These are phyloP conservation scores for Castanopsis chinensis DNA, from an alignment of 306 rosid species.

Conservation along the genomic window DNA sequence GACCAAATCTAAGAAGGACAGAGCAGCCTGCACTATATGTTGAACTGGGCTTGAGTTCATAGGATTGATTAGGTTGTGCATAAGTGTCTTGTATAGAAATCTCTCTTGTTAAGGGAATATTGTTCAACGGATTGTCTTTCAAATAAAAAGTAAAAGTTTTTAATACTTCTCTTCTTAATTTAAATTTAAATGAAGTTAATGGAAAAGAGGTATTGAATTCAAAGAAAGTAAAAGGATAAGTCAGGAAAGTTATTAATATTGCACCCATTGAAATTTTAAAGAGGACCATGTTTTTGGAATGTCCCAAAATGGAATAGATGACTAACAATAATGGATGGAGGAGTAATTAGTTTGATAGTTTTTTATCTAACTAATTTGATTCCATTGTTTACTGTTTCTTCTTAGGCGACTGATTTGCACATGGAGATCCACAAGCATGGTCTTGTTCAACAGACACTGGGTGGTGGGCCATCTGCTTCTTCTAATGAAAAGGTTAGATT, in stretches of 20 bases:
- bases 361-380: background rate
- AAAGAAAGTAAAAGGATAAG: no score
- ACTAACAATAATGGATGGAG: no score
- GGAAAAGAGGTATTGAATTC: no score
- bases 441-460: conserved; percentile 46
- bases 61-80: conserved; percentile 1
- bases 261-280: no score
- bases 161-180: no score
- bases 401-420: conserved; percentile 73
- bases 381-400: background rate
- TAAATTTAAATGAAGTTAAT: no score
- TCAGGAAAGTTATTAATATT: no score
- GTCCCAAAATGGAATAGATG: no score
- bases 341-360: background rate
- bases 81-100: background rate
- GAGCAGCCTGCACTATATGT: background rate
- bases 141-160: no score
- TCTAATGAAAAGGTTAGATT: conserved; percentile 52
- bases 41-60: background rate
- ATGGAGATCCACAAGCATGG: conserved; percentile 66
- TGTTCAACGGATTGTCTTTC: no score
- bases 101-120: no score
- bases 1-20: background rate
- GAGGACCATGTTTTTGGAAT: no score
- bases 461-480: conserved; percentile 46